Conservation (phyloP, 73 alveolate species). For the Diophrys appendiculata region DNA sequence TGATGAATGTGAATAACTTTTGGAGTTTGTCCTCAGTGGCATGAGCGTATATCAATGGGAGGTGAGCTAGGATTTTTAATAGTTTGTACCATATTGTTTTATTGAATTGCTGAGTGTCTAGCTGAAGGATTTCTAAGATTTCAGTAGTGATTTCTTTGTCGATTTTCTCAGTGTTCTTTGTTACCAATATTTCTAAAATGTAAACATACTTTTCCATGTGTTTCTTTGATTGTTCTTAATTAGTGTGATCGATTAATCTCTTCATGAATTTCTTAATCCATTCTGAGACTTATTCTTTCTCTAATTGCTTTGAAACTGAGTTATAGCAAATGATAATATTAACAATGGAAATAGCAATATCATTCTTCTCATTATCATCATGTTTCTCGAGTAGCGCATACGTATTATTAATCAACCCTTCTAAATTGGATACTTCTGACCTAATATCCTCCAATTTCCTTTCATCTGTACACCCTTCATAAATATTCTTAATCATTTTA, state of each 20-base stretch:
- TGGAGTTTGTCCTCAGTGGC: conserved; percentile 19
- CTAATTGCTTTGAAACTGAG: conserved; percentile 50
- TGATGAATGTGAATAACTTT: conserved; percentile 34
- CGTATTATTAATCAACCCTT: conserved; percentile 27
- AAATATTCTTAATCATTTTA: conserved; percentile 53
- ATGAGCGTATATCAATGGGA: conserved; percentile 17
- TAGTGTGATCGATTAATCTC: conserved; percentile 29
- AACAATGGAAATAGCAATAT: conserved; percentile 55
- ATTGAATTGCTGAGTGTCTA: conserved; percentile 50
- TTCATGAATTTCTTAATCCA: conserved; percentile 56
- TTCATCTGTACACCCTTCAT: conserved; percentile 29
- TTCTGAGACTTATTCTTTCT: conserved; percentile 1
- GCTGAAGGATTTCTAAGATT: conserved; percentile 27
- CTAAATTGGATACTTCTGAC: conserved; percentile 19
- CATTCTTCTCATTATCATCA: conserved; percentile 27
- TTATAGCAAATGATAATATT: conserved; percentile 60
- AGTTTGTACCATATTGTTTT: conserved; percentile 60
- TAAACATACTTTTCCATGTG: conserved; percentile 43
- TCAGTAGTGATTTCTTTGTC: conserved; percentile 48
- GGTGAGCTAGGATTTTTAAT: conserved; percentile 53
- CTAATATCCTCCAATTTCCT: conserved; percentile 20
- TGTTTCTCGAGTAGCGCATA: conserved; percentile 32
- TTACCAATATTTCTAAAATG: conserved; percentile 49
- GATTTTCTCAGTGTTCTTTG: conserved; percentile 52
- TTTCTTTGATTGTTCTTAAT: conserved; percentile 17